Evolutionary conservation across 2,329 filamentous ascomycete genomes (phyloP).

Genomic region (Lachnellula suecica): DNA sequence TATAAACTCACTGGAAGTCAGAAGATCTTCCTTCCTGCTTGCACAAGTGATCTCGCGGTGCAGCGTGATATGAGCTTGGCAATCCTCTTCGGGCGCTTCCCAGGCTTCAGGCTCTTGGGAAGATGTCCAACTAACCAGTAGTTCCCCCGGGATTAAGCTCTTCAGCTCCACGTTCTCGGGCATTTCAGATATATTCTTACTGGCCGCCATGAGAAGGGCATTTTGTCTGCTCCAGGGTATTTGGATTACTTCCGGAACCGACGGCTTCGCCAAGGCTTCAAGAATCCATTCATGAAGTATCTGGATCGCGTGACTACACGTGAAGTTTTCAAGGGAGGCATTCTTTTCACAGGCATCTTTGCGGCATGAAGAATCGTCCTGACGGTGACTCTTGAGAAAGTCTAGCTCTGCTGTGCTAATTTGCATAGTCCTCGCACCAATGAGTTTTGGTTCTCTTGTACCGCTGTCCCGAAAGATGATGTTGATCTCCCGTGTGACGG

Average conservation of each 20-base stretch:
- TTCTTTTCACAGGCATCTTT: neutral
- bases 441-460: no score
- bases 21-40: neutral
- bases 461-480: no score
- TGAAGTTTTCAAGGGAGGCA: neutral
- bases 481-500: slow-evolving; percentile 5
- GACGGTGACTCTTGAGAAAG: slow-evolving; percentile 9
- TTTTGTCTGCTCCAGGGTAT: neutral
- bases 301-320: neutral
- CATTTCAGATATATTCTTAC: neutral
- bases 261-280: no score
- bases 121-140: neutral
- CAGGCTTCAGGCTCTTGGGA: neutral
- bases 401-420: no score
- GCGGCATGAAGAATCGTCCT: neutral
- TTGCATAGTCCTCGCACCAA: no score
- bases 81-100: neutral
- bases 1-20: neutral
- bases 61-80: neutral
- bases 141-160: neutral
- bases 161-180: neutral
- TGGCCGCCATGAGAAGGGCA: neutral
- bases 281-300: neutral
- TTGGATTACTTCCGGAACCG: neutral
- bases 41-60: neutral